Base-by-base conservation (phyloP, 2,329 filamentous ascomycete genomes). In the Gyromitra esculenta region DNA sequence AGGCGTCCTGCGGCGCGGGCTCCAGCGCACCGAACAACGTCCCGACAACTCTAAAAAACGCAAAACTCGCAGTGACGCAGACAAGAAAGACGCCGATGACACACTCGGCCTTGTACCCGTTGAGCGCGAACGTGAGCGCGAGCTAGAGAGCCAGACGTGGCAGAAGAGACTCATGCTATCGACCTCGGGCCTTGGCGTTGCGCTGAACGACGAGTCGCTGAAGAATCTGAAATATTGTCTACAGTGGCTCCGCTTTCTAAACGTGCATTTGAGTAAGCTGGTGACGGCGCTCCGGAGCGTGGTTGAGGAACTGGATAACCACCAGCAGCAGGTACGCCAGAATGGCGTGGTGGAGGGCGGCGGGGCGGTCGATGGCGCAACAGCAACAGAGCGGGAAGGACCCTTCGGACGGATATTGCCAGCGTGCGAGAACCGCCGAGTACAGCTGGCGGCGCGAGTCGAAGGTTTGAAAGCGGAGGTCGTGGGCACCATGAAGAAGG, bases 201-300 rank as follows among this genome's bases (percentile, higher is more conserved):
- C 96, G 0, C 93, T 99, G 88, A 96, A 92, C 81, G 91, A 96
- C 18, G 91, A 96, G 81, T 97, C 93, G 25, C 85, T 97, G 7
- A 89, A 90, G 66, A 96, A 91, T 77, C 85, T 99, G 54, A 93
- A 92, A 80, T 95, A 93, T 81, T 97, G 94, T 79, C 85, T 98
- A 1, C 88, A 88, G 31, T 92, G 94, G 87, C 86, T 98, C 60
- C 88, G 90, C 35, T 91, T 91, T 87, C 93, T 93, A 1, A 97
- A 97, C 77, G 90, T 89, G 5, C 92, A 93, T 82, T 90, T 98
- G 73, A 90, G 91, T 60, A 89, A 90, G 62, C 88, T 93, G 0
- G 92, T 97, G 78, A 86, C 88, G 15, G 90, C 91, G 1, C 84
- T 98, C 2, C 93, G 92, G 81, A 86, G 88, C 35, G 89, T 93